Conservation (phyloP, 2,329 filamentous ascomycete genomes). For the Sporothrix schenckii region DNA sequence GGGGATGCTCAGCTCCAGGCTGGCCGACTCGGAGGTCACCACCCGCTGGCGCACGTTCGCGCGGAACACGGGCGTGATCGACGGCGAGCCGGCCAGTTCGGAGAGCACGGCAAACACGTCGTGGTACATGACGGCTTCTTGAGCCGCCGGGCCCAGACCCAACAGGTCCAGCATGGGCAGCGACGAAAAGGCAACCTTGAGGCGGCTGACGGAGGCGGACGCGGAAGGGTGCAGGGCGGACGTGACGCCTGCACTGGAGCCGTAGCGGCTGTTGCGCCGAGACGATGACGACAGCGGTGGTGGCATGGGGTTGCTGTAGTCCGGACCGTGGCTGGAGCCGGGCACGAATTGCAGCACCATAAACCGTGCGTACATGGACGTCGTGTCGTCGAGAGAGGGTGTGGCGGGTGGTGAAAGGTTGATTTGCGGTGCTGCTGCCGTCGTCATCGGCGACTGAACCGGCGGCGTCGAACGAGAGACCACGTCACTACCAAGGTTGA, state of each 20-base stretch:
- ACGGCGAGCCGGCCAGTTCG: slow-evolving; percentile 50
- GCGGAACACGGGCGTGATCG: slow-evolving; percentile 51
- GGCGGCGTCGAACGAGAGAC: neutral
- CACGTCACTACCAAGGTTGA: neutral
- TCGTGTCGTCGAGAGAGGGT: slow-evolving; percentile 18
- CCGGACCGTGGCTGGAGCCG: slow-evolving; percentile 29
- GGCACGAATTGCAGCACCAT: slow-evolving; percentile 40
- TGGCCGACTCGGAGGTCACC: slow-evolving; percentile 35
- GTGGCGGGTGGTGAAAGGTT: neutral
- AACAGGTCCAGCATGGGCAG: slow-evolving; percentile 50
- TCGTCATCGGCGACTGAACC: neutral
- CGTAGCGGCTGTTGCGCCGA: slow-evolving; percentile 34
- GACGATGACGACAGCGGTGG: neutral
- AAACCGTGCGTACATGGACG: slow-evolving; percentile 39
- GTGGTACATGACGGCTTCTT: slow-evolving; percentile 48
- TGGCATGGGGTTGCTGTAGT: slow-evolving; percentile 37
- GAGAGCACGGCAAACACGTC: slow-evolving; percentile 61
- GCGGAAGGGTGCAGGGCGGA: slow-evolving; percentile 27
- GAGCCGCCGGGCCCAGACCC: slow-evolving; percentile 45
- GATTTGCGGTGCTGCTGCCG: neutral
- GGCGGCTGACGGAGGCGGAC: slow-evolving; percentile 34
- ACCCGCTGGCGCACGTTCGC: slow-evolving; percentile 48
- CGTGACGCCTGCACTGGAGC: slow-evolving; percentile 35
- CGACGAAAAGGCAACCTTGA: slow-evolving; percentile 51
- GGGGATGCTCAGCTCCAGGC: slow-evolving; percentile 35